Conservation (phyloP, 805 yeast species). For the Ogataea kodamae region DNA sequence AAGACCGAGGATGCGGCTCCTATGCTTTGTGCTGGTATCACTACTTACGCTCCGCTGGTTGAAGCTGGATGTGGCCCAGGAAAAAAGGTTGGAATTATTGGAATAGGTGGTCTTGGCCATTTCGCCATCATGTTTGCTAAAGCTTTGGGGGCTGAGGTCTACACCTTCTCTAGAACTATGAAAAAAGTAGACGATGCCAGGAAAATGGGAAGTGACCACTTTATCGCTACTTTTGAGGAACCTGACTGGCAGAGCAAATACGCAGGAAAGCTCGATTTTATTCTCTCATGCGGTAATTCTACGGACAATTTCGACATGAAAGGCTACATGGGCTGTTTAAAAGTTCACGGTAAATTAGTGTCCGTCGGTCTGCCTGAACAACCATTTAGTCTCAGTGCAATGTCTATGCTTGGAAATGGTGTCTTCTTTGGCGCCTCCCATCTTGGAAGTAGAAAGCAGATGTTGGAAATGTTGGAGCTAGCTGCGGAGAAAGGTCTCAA, state of each 20-base stretch:
- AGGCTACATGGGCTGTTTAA: constrained; percentile 56
- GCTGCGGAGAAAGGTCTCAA: constrained; percentile 56
- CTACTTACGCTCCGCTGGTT: constrained; percentile 65
- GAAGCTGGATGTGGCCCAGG: constrained; percentile 37
- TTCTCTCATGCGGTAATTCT: constrained; percentile 30
- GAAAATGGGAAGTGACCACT: constrained; percentile 55
- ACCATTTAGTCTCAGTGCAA: constrained; percentile 6
- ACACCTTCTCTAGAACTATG: constrained; percentile 49
- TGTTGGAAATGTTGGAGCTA: constrained; percentile 60
- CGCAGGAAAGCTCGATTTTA: constrained; percentile 42
- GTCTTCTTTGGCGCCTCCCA: constrained; percentile 55
- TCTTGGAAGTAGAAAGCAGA: constrained; percentile 62
- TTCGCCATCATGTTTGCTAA: constrained; percentile 56
- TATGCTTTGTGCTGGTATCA: constrained; percentile 73
- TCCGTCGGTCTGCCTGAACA: constrained; percentile 37
- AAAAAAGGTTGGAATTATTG: constrained; percentile 54
- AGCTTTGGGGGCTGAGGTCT: constrained; percentile 62
- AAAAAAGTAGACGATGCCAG: constrained; percentile 50
- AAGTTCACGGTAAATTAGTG: constrained; percentile 52
- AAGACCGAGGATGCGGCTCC: constrained; percentile 62
- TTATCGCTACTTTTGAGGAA: constrained; percentile 44
- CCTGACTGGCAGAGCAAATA: constrained; percentile 33
- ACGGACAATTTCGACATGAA: constrained; percentile 7
- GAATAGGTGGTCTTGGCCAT: constrained; percentile 69
- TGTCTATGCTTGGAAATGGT: constrained; percentile 41